Evolutionary conservation across 495 filamentous ascomycete species (phyloP).

Genomic region (Astrothelium macrocarpum): DNA sequence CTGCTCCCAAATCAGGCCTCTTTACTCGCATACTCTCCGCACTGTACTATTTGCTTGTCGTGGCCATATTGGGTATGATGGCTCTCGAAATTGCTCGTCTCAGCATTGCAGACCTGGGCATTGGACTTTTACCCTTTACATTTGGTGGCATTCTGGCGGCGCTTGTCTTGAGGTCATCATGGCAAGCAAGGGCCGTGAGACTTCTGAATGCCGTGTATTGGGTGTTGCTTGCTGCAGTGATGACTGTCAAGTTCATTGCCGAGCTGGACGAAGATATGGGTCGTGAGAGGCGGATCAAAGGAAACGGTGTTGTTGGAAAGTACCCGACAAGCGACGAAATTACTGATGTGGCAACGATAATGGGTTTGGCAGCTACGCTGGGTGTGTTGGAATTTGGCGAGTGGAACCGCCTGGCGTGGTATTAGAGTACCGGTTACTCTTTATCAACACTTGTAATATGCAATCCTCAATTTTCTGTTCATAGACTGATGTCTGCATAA

Average conservation of each 20-base stretch:
- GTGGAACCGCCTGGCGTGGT: background rate
- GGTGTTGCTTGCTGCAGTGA: background rate
- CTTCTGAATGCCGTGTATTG: background rate
- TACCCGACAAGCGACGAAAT: background rate
- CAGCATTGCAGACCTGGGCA: background rate
- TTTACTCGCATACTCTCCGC: background rate
- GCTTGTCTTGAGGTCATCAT: background rate
- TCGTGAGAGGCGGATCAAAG: background rate
- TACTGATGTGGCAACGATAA: background rate
- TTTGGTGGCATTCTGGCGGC: background rate
- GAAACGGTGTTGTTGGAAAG: background rate
- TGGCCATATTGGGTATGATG: slow-evolving; percentile 4
- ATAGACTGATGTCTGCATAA: background rate
- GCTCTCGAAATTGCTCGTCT: slow-evolving; percentile 5
- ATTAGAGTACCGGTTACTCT: slow-evolving; percentile 5
- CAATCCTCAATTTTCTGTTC: background rate
- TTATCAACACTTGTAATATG: background rate
- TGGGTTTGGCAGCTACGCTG: background rate
- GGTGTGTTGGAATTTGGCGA: background rate
- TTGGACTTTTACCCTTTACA: background rate
- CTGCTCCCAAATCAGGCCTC: background rate
- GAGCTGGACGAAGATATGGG: background rate
- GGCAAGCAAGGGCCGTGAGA: background rate
- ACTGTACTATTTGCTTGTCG: background rate
- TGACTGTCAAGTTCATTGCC: background rate